Base-by-base conservation (phyloP, 208 protist species). In the Leishmania martiniquensis region DNA sequence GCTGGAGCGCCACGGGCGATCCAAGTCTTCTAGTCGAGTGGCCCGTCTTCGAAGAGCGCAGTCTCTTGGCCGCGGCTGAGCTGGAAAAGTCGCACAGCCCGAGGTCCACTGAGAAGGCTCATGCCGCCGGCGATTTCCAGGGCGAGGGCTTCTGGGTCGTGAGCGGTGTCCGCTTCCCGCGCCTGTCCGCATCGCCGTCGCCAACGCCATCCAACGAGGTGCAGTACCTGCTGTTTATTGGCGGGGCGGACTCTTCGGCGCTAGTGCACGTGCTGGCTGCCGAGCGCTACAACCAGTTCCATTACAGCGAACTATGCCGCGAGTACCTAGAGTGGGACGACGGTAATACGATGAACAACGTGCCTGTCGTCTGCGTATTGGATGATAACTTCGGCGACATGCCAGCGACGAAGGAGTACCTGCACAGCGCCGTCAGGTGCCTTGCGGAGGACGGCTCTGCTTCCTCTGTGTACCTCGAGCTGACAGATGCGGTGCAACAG, bases 151-250 rank as follows among this genome's bases (percentile, higher is more conserved):
- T 42, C 25, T 97, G 93, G 91, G 52, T 88, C 2, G 78, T 95
- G 22, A 97, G 92, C 72, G 91, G 93, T 29, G 90, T 94, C 2
- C 65, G 83, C 15, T 91, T 96, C 62, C 86, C 77, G 66, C 81
- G 87, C 37, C 32, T 25, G 13, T 34, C 39, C 4, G 37, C 32
- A 4, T 72, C 71, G 9, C 55, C 59, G 25, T n/a, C 45, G 10
- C n/a, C 6, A 0, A 71, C 70, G 12, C 45, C 59, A 12, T 71
- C 47, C 37, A 2, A 45, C 17, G 63, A 60, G 20, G 84, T 95
- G 20, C 92, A 96, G 73, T 85, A 87, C 47, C 87, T 96, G 59
- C 78, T 96, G 7, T 96, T 93, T 81, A 66, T 96, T 29, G 92
- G 92, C 6, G 81, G 87, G 12, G 79, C 71, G 17, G 83, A 77